Base-by-base conservation (phyloP, 805 yeast species). In the Lipomyces kockii region DNA sequence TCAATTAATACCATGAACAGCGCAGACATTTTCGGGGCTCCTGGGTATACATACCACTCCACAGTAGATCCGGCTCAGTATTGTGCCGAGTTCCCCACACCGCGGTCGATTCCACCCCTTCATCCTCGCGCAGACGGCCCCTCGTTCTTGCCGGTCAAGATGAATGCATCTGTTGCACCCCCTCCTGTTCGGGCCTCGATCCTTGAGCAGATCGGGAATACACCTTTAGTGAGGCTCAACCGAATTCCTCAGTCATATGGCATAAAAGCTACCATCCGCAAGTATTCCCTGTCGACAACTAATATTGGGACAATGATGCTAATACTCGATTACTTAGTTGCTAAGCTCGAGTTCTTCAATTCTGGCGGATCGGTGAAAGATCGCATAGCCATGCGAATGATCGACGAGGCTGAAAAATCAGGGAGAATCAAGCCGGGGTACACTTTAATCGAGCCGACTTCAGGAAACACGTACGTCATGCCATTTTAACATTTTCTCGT, bases 331-430 rank as follows among this genome's bases (percentile, higher is more conserved):
- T 14, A 82, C 72, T 79, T 87, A 61, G 85, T 85, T 71, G 95
- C 91, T 74, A 91, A 91, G 78, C 86, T 89, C 60, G 97, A 91
- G 77, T 83, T 87, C 65, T 91, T 91, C 85, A 91, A 91, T 77
- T 90, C 95, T 71, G 97, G 97, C 70, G 97, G 97, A 32, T 89
- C 95, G 57, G 91, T 91, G 77, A 91, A 91, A 80, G 97, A 91
- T 77, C 86, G 97, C 79, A 91, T 91, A 74, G 96, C 97, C 72
- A 85, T 89, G 75, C 83, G 91, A 76, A 91, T 91, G 97, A 88
- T 91, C 37, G 89, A 89, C 74, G 89, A 90, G 76, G 97, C 97
- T 35, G 97, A 91, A 78, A 84, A 84, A 71, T 80, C 83, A 17
- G 97, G 97, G 61, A 80, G 85, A 71, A 89, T 91, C 75, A 89